A percentile compares a stretch with the other conserved stretches of the same genome.
Conservation (phyloP, 2,329 filamentous ascomycete genomes). For the Trichoderma endophyticum region DNA sequence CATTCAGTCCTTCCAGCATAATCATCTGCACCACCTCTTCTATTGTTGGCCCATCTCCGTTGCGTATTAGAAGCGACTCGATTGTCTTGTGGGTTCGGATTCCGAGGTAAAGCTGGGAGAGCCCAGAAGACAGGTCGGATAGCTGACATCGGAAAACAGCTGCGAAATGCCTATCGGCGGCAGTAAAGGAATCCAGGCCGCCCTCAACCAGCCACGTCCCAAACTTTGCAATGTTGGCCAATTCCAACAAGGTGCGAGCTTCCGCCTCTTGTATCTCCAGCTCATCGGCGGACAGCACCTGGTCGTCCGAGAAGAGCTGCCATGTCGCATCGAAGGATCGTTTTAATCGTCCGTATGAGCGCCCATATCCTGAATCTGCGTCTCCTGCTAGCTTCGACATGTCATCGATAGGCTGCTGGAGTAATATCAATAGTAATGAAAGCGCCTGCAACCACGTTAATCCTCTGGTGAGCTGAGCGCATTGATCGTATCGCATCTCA, state of each 20-base stretch:
- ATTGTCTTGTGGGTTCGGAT: constrained; percentile 53
- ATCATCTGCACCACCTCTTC: constrained; percentile 51
- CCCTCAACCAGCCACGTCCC: constrained; percentile 40
- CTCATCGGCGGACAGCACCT: constrained; percentile 35
- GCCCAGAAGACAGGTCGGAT: constrained; percentile 42
- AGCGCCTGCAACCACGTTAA: constrained; percentile 31
- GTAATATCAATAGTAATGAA: constrained; percentile 38
- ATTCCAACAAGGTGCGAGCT: constrained; percentile 38
- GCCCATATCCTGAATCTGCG: constrained; percentile 33
- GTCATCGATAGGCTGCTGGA: constrained; percentile 38
- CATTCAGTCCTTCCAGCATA: constrained; percentile 55
- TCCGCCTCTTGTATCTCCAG: constrained; percentile 34
- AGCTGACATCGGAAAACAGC: constrained; percentile 43
- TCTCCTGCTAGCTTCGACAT: constrained; percentile 34
- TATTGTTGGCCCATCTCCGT: constrained; percentile 36
- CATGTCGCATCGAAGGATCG: constrained; percentile 34
- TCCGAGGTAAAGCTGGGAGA: constrained; percentile 44
- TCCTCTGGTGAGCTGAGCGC: neutral
- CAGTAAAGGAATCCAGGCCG: constrained; percentile 38
- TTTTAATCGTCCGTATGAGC: constrained; percentile 32
- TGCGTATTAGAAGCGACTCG: constrained; percentile 47
- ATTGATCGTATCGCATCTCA: neutral
- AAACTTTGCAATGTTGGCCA: constrained; percentile 50
- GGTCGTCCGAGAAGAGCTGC: constrained; percentile 33
- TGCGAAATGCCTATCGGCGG: constrained; percentile 46